phyloP scores from a whole-genome alignment of 2,329 filamentous ascomycete genomes.

The Diplodia intermedia region DNA sequence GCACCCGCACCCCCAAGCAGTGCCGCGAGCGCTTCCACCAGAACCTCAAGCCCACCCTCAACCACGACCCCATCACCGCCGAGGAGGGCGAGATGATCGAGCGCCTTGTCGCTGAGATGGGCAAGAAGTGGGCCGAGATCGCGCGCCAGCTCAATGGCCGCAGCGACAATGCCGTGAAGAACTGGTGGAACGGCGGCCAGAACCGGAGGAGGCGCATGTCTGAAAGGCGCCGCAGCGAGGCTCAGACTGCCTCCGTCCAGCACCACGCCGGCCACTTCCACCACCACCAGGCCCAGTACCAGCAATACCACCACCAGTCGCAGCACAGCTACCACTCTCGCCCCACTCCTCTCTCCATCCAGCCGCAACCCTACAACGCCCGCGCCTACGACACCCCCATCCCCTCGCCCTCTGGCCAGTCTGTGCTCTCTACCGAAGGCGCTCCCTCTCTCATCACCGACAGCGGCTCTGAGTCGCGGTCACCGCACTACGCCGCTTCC shows the following conservation, averaged over 20 bases:
- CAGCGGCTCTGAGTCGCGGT: constrained; percentile 56
- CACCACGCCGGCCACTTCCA: constrained; percentile 35
- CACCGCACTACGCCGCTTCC: constrained; percentile 54
- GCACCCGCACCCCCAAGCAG: constrained; percentile 86
- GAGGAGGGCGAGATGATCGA: constrained; percentile 79
- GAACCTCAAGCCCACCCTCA: constrained; percentile 85
- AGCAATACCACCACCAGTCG: constrained; percentile 36
- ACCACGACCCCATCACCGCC: constrained; percentile 77
- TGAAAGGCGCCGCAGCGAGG: constrained; percentile 38
- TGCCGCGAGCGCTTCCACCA: constrained; percentile 94
- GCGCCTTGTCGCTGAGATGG: constrained; percentile 75
- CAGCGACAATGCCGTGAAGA: constrained; percentile 96
- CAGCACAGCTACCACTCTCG: constrained; percentile 31
- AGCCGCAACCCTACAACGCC: constrained; percentile 37
- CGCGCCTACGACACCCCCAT: constrained; percentile 62
- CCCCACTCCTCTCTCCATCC: constrained; percentile 42
- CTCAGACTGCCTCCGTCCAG: constrained; percentile 35
- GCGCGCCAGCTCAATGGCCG: constrained; percentile 80
- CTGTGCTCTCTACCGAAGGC: constrained; percentile 67
- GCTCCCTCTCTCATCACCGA: constrained; percentile 77
- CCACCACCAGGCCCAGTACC: constrained; percentile 35
- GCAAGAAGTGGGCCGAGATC: constrained; percentile 93
- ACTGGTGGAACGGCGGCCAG: constrained; percentile 96
- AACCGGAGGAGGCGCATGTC: constrained; percentile 69
- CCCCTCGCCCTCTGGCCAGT: constrained; percentile 68